These are phyloP conservation scores for Perkinsus olseni DNA, from an alignment of 169 alveolate species.

Conservation along the genomic window DNA sequence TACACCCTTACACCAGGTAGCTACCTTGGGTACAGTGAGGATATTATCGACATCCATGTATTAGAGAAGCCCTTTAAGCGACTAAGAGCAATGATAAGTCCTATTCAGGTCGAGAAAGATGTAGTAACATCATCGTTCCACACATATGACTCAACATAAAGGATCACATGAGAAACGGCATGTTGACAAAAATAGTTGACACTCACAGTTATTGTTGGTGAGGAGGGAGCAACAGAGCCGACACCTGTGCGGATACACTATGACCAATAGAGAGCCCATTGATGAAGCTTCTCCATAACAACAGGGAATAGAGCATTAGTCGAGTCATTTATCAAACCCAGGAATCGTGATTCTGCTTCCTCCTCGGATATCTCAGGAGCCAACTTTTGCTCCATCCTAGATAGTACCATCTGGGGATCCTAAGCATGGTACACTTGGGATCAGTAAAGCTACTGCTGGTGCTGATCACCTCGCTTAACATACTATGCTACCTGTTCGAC, in stretches of 20 bases:
- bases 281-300: constrained; percentile 73
- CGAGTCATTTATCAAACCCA: constrained; percentile 66
- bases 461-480: constrained; percentile 14
- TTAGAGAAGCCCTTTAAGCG: neutral
- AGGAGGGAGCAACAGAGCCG: neutral
- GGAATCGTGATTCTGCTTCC: constrained; percentile 73
- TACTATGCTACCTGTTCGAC: constrained; percentile 21
- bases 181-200: too few relatives aligned
- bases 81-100: too few relatives aligned
- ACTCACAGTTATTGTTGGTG: too few relatives aligned
- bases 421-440: neutral
- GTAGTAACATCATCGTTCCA: too few relatives aligned
- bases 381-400: constrained; percentile 66
- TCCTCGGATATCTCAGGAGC: constrained; percentile 64
- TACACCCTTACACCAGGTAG: neutral
- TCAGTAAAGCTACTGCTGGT: constrained; percentile 34
- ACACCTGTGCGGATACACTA: neutral
- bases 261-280: constrained; percentile 75
- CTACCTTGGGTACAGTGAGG: neutral
- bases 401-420: constrained; percentile 29
- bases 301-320: constrained; percentile 82
- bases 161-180: neutral
- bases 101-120: too few relatives aligned
- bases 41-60: neutral
- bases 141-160: neutral